These are phyloP conservation scores for Annona squamosa DNA, from an alignment of 164 flowering plant genomes.

Conservation along the genomic window DNA sequence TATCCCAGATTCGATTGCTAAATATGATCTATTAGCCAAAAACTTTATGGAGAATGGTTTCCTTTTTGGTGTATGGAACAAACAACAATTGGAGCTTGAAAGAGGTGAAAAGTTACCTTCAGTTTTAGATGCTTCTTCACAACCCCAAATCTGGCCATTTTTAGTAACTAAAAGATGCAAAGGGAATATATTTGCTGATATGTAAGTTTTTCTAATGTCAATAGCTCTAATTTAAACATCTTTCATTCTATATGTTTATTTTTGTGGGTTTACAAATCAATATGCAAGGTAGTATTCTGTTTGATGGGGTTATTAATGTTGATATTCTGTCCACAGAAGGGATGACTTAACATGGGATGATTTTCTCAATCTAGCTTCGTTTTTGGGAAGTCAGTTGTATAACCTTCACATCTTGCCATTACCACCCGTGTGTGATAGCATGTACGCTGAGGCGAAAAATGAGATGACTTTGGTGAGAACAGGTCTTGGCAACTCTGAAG, in stretches of 20 bases:
- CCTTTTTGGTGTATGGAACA: conserved; percentile 76
- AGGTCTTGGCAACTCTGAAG: background rate
- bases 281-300: background rate
- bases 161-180: conserved; percentile 72
- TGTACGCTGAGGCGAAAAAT: conserved; percentile 13
- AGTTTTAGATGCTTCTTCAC: conserved; percentile 18
- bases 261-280: background rate
- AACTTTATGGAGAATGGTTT: conserved; percentile 27
- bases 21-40: conserved; percentile 25
- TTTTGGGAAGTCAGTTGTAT: conserved; percentile 75
- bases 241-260: background rate
- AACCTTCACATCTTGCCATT: conserved; percentile 68
- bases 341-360: conserved; percentile 55
- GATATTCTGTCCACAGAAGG: conserved; percentile 48
- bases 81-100: conserved; percentile 46
- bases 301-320: background rate
- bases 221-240: background rate
- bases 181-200: conserved; percentile 68
- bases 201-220: conserved; percentile 42
- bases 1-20: conserved; percentile 54
- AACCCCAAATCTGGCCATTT: conserved; percentile 61
- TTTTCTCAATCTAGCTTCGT: conserved; percentile 53
- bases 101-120: conserved; percentile 29
- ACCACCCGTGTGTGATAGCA: conserved; percentile 32
- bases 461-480: conserved; percentile 6